Conservation (phyloP, 2,329 filamentous ascomycete genomes). For the Fusarium chaquense region DNA sequence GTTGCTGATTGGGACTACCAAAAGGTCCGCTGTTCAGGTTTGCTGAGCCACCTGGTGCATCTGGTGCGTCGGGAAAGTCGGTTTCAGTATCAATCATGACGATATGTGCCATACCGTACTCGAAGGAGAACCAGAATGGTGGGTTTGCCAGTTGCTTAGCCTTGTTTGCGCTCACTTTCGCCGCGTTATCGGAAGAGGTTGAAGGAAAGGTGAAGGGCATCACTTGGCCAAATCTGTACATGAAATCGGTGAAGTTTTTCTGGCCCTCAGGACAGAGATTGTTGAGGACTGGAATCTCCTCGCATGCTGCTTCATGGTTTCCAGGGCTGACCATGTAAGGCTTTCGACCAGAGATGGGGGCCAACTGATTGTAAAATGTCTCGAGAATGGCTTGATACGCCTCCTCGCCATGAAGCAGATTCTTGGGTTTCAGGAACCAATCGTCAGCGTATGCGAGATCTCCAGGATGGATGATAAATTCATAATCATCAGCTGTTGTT, state of each 20-base stretch:
- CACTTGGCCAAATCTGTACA: slow-evolving; percentile 7
- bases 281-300: slow-evolving; percentile 25
- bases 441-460: slow-evolving; percentile 22
- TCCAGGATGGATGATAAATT: slow-evolving; percentile 29
- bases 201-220: slow-evolving; percentile 22
- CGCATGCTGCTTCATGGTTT: slow-evolving; percentile 25
- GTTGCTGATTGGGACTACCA: slow-evolving; percentile 17
- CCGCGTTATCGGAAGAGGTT: slow-evolving; percentile 4
- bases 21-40: slow-evolving; percentile 27
- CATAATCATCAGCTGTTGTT: slow-evolving; percentile 20
- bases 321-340: slow-evolving; percentile 31
- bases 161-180: slow-evolving; percentile 31
- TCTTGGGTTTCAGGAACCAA: slow-evolving; percentile 27
- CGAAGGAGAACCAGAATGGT: slow-evolving; percentile 44
- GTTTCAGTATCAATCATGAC: slow-evolving; percentile 53
- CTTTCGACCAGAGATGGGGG: slow-evolving; percentile 14
- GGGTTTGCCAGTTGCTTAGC: slow-evolving; percentile 31
- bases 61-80: slow-evolving; percentile 52
- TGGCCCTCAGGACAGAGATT: slow-evolving; percentile 23
- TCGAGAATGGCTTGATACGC: slow-evolving; percentile 27
- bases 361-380: slow-evolving; percentile 24
- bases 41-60: slow-evolving; percentile 19
- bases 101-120: slow-evolving; percentile 48
- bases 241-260: slow-evolving; percentile 36
- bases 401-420: slow-evolving; percentile 18